Conservation (phyloP, 108 stramenopile genomes). For the Skeletonema costatum region DNA sequence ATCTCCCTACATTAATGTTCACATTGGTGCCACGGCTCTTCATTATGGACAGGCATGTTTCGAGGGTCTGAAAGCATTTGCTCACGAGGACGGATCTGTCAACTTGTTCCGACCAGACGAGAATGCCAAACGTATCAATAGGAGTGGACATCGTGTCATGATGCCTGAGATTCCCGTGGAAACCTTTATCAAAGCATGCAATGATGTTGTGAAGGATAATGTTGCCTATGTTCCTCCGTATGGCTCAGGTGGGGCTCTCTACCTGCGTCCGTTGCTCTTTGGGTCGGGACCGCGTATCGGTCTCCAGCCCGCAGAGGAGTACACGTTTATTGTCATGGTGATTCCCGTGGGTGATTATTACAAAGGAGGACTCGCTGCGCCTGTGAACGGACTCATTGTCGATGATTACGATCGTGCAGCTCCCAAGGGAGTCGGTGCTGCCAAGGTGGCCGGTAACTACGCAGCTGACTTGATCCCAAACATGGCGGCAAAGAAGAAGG, state of each 20-base stretch:
- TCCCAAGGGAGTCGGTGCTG: slow-evolving; percentile 93
- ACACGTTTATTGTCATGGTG: slow-evolving; percentile 92
- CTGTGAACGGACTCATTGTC: slow-evolving; percentile 91
- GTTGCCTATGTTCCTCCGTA: slow-evolving; percentile 97
- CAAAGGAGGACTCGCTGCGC: slow-evolving; percentile 92
- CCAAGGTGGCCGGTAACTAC: slow-evolving; percentile 99
- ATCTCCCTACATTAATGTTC: slow-evolving; percentile 89
- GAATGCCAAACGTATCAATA: slow-evolving; percentile 85
- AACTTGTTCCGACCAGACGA: slow-evolving; percentile 96
- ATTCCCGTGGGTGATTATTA: slow-evolving; percentile 99
- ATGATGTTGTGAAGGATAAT: slow-evolving; percentile 89
- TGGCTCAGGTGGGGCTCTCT: slow-evolving; percentile 92
- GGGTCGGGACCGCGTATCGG: slow-evolving; percentile 96
- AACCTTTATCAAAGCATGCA: slow-evolving; percentile 91
- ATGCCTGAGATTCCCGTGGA: slow-evolving; percentile 91
- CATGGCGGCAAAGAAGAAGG: slow-evolving; percentile 93
- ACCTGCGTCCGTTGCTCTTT: slow-evolving; percentile 95
- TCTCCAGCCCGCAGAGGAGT: slow-evolving; percentile 97
- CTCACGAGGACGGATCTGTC: slow-evolving; percentile 90
- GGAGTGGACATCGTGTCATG: slow-evolving; percentile 83
- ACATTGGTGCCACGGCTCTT: slow-evolving; percentile 96
- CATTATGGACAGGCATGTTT: slow-evolving; percentile 99
- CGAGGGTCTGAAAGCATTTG: slow-evolving; percentile 99
- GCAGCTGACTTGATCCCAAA: slow-evolving; percentile 98
- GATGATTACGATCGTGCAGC: slow-evolving; percentile 97